Conservation (phyloP, 306 rosid genomes). For the Erythrophleum fordii region DNA sequence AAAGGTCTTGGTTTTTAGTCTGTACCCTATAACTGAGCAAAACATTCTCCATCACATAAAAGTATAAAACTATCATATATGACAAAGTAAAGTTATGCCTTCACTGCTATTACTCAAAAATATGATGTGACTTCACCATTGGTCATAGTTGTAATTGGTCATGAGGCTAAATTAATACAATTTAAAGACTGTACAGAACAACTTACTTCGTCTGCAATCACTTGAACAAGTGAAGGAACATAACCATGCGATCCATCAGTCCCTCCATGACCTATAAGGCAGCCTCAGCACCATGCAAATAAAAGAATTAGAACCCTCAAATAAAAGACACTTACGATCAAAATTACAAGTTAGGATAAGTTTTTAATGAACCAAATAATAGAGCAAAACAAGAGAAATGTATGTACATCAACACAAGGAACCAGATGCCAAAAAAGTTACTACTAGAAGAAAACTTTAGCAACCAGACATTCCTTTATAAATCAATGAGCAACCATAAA, state of each 20-base stretch:
- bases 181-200: too few species aligned
- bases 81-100: background rate
- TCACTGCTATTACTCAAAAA: background rate
- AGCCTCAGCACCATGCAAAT: constrained; percentile 54
- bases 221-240: constrained; percentile 48
- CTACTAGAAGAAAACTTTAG: constrained; percentile 55
- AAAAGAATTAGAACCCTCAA: constrained; percentile 49
- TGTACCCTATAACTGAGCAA: background rate
- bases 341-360: constrained; percentile 56
- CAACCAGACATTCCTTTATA: constrained; percentile 48
- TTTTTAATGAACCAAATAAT: constrained; percentile 39
- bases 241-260: constrained; percentile 45
- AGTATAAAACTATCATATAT: background rate
- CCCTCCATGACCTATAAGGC: constrained; percentile 43
- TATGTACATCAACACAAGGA: constrained; percentile 50
- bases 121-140: background rate
- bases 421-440: constrained; percentile 49
- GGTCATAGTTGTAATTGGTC: too few species aligned
- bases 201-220: too few species aligned
- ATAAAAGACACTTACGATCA: constrained; percentile 36
- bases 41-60: background rate
- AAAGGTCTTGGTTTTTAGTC: background rate
- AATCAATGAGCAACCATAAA: constrained; percentile 44
- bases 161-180: too few species aligned
- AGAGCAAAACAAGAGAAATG: constrained; percentile 33